These are phyloP conservation scores for Plasmodium malariae DNA, from an alignment of 169 alveolate genomes.

Conservation along the genomic window DNA sequence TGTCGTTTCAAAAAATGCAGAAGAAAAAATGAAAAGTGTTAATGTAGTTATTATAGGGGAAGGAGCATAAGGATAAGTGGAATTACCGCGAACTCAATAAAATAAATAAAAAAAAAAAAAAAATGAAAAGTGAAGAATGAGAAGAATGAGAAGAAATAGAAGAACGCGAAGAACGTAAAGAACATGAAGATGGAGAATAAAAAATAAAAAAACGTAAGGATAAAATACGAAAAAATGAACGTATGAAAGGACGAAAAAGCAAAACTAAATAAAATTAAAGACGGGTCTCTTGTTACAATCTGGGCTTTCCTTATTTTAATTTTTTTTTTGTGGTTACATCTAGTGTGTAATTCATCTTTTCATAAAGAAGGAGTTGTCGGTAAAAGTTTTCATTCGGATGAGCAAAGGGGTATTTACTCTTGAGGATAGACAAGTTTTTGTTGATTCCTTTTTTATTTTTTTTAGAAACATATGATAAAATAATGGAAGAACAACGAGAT, in stretches of 20 bases:
- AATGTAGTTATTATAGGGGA: no score
- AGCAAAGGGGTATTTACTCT: constrained; percentile 52
- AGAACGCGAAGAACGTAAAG: background rate
- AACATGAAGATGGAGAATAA: background rate
- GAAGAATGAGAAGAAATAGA: no score
- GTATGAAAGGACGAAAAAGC: background rate
- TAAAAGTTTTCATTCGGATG: constrained; percentile 63
- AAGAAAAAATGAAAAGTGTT: no score
- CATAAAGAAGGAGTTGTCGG: constrained; percentile 59
- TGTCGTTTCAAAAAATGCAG: no score
- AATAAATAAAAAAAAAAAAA: no score
- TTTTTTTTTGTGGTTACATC: constrained; percentile 26
- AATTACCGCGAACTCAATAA: no score
- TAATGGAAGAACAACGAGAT: constrained; percentile 69
- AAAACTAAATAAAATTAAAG: background rate
- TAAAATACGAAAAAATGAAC: background rate
- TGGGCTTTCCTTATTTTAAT: no score
- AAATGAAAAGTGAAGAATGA: no score
- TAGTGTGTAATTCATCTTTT: constrained; percentile 52
- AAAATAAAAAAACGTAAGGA: background rate
- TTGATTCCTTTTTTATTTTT: constrained; percentile 51
- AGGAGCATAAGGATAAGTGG: no score
- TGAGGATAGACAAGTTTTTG: constrained; percentile 8
- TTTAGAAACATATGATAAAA: constrained; percentile 48
- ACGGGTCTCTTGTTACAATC: no score